phyloP scores from a whole-genome alignment of 208 protist genomes.

The Acanthamoeba triangularis region DNA sequence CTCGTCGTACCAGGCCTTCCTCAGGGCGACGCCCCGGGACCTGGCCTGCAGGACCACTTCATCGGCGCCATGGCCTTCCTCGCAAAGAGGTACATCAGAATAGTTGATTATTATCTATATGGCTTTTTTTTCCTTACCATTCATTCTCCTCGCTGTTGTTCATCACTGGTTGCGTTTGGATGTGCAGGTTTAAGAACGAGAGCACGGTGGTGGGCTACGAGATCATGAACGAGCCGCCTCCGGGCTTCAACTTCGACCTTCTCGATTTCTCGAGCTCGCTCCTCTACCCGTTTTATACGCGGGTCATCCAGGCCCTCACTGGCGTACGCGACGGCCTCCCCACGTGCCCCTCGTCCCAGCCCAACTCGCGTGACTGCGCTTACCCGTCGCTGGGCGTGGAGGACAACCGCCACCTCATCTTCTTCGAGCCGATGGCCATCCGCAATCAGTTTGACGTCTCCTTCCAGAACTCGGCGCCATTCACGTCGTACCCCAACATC shows the following conservation, averaged over 20 bases:
- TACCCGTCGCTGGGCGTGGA: conserved; percentile 27
- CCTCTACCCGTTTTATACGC: neutral
- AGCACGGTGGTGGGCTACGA: conserved; percentile 21
- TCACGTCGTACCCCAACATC: conserved; percentile 21
- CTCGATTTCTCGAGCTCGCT: neutral
- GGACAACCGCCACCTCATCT: neutral
- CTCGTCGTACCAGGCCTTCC: neutral
- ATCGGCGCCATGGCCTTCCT: neutral
- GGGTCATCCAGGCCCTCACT: neutral
- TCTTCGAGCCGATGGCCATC: conserved; percentile 54
- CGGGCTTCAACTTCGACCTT: neutral
- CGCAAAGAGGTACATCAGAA: neutral
- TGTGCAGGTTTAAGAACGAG: neutral
- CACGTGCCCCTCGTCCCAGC: neutral
- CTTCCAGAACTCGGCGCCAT: neutral
- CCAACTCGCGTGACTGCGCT: neutral
- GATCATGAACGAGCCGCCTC: conserved; percentile 32
- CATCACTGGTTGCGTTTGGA: too few species aligned
- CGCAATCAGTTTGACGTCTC: conserved; percentile 12
- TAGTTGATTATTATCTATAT: too few species aligned
- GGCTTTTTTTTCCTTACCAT: neutral
- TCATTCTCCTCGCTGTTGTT: neutral
- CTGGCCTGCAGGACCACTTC: conserved; percentile 27
- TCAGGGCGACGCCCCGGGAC: conserved; percentile 19
- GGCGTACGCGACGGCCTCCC: conserved; percentile 11